Percentiles rank a stretch among this genome's conserved stretches.
Conservation (phyloP, 129 eudicot genomes). For the Tagetes patula region DNA sequence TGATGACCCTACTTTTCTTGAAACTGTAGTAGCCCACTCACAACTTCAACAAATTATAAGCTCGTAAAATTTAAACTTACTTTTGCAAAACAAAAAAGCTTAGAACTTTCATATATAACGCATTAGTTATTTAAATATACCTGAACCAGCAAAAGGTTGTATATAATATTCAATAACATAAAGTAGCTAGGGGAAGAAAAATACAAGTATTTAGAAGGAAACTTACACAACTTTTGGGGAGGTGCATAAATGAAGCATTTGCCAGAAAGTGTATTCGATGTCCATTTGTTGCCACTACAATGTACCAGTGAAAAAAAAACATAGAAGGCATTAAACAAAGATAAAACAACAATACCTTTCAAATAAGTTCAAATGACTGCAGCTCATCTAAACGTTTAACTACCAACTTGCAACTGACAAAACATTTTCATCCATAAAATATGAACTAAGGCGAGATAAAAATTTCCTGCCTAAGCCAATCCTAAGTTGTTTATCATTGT, state of each 20-base stretch:
- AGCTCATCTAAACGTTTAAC: background rate
- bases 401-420: background rate
- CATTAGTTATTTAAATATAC: constrained; percentile 6
- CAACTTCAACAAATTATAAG: background rate
- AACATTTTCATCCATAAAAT: constrained; percentile 9
- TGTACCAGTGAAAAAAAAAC: constrained; percentile 14
- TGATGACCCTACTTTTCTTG: background rate
- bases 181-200: background rate
- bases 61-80: constrained; percentile 1
- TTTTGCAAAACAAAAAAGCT: background rate
- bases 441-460: background rate
- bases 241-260: constrained; percentile 96
- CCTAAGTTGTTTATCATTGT: background rate
- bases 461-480: constrained; percentile 2
- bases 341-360: constrained; percentile 23
- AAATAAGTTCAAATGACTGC: constrained; percentile 7
- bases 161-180: constrained; percentile 7
- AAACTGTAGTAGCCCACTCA: background rate
- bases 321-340: constrained; percentile 17
- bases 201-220: constrained; percentile 8
- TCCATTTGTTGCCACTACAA: constrained; percentile 99
- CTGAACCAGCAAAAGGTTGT: constrained; percentile 8
- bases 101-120: background rate
- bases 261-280: constrained; percentile 97
- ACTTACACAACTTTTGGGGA: constrained; percentile 99